phyloP scores from a whole-genome alignment of 805 yeast species.

The Kodamaea hsintzibuensis region DNA sequence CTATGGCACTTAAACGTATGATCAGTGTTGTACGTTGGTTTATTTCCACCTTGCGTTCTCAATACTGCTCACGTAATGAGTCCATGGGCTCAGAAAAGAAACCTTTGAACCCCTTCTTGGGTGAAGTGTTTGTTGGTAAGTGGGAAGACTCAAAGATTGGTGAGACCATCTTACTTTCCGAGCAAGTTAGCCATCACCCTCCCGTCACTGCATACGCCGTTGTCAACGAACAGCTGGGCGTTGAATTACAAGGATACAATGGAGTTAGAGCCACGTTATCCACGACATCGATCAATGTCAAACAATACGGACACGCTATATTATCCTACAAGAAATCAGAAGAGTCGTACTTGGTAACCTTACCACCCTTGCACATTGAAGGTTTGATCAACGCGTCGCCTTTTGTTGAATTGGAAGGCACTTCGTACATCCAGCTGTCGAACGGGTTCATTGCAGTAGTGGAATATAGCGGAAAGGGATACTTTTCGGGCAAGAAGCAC shows the following conservation, averaged over 20 bases:
- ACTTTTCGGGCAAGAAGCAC: slow-evolving; percentile 93
- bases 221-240: slow-evolving; percentile 67
- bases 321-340: slow-evolving; percentile 59
- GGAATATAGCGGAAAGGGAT: slow-evolving; percentile 91
- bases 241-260: slow-evolving; percentile 82
- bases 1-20: slow-evolving; percentile 62
- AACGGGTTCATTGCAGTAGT: slow-evolving; percentile 71
- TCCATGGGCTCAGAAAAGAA: slow-evolving; percentile 94
- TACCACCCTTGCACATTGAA: slow-evolving; percentile 94
- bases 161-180: slow-evolving; percentile 76
- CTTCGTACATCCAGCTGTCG: slow-evolving; percentile 79
- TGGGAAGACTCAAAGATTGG: slow-evolving; percentile 73
- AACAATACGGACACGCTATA: slow-evolving; percentile 90
- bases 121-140: slow-evolving; percentile 89
- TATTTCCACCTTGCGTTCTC: slow-evolving; percentile 86
- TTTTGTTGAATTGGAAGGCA: slow-evolving; percentile 90
- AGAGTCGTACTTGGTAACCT: slow-evolving; percentile 76
- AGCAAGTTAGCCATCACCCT: slow-evolving; percentile 97
- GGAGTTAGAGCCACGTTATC: slow-evolving; percentile 84
- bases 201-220: slow-evolving; percentile 94
- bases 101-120: slow-evolving; percentile 94
- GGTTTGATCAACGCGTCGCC: slow-evolving; percentile 91
- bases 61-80: slow-evolving; percentile 91
- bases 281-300: slow-evolving; percentile 74
- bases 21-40: slow-evolving; percentile 89